Evolutionary conservation across 768 basidiomycete genomes (phyloP), one percentile per base, ranked within the genome.

Genomic region (Calocybe gangraenosa): DNA sequence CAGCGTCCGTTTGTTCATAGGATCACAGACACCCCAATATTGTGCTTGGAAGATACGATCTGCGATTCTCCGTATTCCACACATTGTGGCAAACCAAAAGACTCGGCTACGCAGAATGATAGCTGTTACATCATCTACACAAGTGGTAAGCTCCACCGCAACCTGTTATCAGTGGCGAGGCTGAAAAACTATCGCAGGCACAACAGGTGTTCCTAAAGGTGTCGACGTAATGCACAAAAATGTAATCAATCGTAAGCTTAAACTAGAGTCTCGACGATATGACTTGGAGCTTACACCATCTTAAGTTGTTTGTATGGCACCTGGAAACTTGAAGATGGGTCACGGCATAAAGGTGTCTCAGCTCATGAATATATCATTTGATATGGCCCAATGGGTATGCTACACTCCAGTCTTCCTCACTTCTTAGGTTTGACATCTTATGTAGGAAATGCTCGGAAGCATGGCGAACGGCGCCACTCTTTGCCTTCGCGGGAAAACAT

Each of bases 361-460:
- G 55, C 60, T 81, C 19, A 69, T 81, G 64, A 80, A 81, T 50
- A 72, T 82, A 30, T 74, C 79, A 2, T 82, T 81, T 54, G 80
- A 81, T 52, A 79, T 82, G 77, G 76, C 75, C 30, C 76, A 75
- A 13, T 82, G 80, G 80, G 76, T 65, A 49, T 10, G 37, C 18
- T 22, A 36, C 28, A 35, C 23, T 41, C 37, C 30, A 30, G 34
- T 18, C 25, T n/a, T 7, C 8, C 73, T 47, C 69, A 71, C 68
- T 65, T 22, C 67, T 67, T 4, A 73, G 69, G 71, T 65, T 44
- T 28, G 23, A 46, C 43, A 43, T 71, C 71, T 64, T 62, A 61
- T 36, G 62, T 67, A 75, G 77, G 76, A 79, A 57, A 73, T 73
- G n/a, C 65, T 79, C 11, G 74, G 74, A 2, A 65, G 71, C 15